A percentile compares a stretch with the other conserved stretches of the same genome.
phyloP scores from a whole-genome alignment of 148 eudicot genomes.

The Diospyros kaki region DNA sequence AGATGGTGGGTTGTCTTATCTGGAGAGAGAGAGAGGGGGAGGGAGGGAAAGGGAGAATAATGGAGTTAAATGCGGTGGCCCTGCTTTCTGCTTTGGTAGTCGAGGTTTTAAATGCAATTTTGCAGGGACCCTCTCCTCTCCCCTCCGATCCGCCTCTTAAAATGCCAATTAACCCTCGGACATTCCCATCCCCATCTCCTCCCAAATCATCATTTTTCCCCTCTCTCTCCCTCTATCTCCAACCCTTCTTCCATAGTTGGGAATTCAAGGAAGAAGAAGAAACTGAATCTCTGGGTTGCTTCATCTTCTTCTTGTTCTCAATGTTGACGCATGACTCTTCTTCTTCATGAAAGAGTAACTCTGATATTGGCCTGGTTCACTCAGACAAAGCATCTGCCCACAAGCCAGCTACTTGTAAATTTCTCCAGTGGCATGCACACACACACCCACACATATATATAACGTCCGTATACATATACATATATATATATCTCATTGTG shows the following conservation, averaged over 20 bases:
- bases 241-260: neutral
- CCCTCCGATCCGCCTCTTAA: neutral
- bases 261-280: too few species aligned
- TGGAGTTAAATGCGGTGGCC: conserved; percentile 39
- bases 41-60: conserved; percentile 11
- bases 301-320: too few species aligned
- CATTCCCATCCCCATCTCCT: conserved; percentile 9
- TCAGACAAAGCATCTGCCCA: conserved; percentile 10
- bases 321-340: neutral
- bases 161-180: neutral
- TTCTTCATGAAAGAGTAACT: conserved; percentile 19
- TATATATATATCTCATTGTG: neutral
- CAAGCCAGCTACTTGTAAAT: too few species aligned
- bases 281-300: too few species aligned
- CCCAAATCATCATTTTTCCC: conserved; percentile 2
- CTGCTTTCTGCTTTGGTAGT: conserved; percentile 32
- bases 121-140: neutral
- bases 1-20: neutral
- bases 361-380: conserved; percentile 49
- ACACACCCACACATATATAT: neutral
- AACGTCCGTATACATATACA: neutral
- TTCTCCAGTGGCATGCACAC: neutral
- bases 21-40: conserved; percentile 7
- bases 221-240: neutral
- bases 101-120: conserved; percentile 27